Percentiles rank a stretch among this genome's conserved stretches.
Conservation (phyloP, 495 filamentous ascomycete genomes). For the Neurospora sp. region DNA sequence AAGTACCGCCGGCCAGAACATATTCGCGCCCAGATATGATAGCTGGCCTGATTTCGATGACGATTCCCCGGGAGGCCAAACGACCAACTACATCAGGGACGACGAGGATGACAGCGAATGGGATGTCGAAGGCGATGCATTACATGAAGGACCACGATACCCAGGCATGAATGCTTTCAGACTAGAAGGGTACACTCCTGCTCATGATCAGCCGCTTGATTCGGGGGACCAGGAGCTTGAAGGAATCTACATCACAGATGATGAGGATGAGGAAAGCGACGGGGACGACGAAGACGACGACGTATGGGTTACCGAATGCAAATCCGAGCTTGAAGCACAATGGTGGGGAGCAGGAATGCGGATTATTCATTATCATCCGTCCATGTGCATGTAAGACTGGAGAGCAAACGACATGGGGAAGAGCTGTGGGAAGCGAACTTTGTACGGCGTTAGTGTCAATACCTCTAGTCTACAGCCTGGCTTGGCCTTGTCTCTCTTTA, state of each 20-base stretch:
- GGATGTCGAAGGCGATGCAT: not conserved
- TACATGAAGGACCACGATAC: not conserved
- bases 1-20: not conserved
- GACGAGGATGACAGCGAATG: not conserved
- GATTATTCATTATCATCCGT: not conserved
- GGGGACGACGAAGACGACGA: not conserved
- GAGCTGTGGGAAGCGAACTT: too few relatives aligned
- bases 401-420: too few relatives aligned
- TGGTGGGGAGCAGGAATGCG: not conserved
- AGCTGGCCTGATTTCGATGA: not conserved
- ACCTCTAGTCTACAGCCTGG: not conserved
- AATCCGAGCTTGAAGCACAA: not conserved
- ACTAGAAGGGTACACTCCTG: not conserved
- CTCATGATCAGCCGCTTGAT: accelerated
- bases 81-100: not conserved
- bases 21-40: not conserved
- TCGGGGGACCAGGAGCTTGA: not conserved
- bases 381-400: too few relatives aligned
- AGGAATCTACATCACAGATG: not conserved
- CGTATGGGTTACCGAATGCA: not conserved
- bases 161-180: not conserved
- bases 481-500: not conserved
- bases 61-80: not conserved
- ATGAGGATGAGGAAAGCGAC: not conserved
- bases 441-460: too few relatives aligned